These are phyloP conservation scores for Dioscorea cayenensis DNA, from an alignment of 116 monocot genomes.

Conservation along the genomic window DNA sequence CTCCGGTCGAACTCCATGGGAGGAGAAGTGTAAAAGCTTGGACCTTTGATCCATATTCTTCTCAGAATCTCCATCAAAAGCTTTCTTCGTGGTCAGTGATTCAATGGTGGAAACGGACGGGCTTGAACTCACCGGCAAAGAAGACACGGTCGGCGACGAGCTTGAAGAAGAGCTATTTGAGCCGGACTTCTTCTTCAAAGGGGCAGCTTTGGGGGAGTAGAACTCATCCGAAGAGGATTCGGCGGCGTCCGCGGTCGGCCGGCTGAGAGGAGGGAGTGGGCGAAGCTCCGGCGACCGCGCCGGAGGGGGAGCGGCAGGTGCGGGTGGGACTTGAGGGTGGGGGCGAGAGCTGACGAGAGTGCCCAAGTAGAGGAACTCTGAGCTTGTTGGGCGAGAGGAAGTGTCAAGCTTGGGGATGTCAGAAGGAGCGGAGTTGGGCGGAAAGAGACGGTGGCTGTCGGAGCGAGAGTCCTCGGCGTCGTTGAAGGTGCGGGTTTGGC, in stretches of 20 bases:
- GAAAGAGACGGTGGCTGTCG: slow-evolving; percentile 42
- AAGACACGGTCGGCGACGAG: slow-evolving; percentile 11
- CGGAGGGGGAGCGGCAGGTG: not conserved
- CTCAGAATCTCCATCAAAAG: not conserved
- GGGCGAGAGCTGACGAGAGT: slow-evolving; percentile 26
- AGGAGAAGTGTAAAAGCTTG: not conserved
- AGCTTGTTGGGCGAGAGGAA: slow-evolving; percentile 14
- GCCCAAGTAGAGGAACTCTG: slow-evolving; percentile 56
- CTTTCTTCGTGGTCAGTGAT: slow-evolving; percentile 6
- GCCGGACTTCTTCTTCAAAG: not conserved
- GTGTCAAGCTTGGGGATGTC: slow-evolving; percentile 18
- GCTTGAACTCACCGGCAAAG: slow-evolving; percentile 12
- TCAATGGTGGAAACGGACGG: slow-evolving; percentile 1
- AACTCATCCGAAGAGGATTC: slow-evolving; percentile 60
- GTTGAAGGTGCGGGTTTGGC: slow-evolving; percentile 2
- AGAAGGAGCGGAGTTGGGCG: slow-evolving; percentile 26
- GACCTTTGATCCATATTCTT: not conserved
- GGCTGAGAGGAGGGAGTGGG: slow-evolving; percentile 45
- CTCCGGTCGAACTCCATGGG: not conserved
- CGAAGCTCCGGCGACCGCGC: slow-evolving; percentile 63
- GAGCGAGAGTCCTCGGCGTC: slow-evolving; percentile 6
- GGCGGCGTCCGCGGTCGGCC: not conserved
- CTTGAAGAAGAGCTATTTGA: slow-evolving; percentile 17
- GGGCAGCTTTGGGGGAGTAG: slow-evolving; percentile 48
- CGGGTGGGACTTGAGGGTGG: not conserved